phyloP scores from a whole-genome alignment of 2,329 filamentous ascomycete genomes.

The Fonsecaea pedrosoi region DNA sequence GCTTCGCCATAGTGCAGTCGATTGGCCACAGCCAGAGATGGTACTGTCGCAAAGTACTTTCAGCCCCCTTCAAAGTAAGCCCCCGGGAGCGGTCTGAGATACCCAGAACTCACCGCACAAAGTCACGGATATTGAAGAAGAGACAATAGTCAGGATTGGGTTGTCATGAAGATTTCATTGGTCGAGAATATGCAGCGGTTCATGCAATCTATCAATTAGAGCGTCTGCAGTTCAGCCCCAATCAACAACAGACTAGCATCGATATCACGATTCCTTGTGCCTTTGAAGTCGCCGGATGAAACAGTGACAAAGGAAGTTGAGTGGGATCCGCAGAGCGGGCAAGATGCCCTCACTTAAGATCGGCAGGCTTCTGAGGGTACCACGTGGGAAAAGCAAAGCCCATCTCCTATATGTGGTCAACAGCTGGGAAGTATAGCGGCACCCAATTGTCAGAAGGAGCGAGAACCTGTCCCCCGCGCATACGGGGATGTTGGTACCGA shows the following conservation, averaged over 20 bases:
- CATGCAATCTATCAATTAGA: conserved; percentile 35
- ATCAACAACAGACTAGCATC: conserved; percentile 27
- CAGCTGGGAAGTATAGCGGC: conserved; percentile 6
- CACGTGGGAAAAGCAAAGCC: conserved; percentile 12
- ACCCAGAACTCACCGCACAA: conserved; percentile 27
- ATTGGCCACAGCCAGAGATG: conserved; percentile 8
- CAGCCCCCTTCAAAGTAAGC: conserved; percentile 16
- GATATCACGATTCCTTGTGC: conserved; percentile 20
- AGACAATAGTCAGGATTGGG: conserved; percentile 26
- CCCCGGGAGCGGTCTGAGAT: conserved; percentile 27
- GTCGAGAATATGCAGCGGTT: conserved; percentile 31
- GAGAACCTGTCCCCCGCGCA: conserved; percentile 13
- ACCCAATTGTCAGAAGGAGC: not conserved
- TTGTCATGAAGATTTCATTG: conserved; percentile 31
- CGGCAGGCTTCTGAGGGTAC: conserved; percentile 2
- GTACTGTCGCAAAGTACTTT: conserved; percentile 8
- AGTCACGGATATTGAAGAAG: conserved; percentile 25
- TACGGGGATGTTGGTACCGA: conserved; percentile 13
- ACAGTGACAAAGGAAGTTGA: conserved; percentile 10
- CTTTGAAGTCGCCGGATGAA: conserved; percentile 12
- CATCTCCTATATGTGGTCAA: conserved; percentile 3
- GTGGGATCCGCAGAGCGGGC: conserved; percentile 14
- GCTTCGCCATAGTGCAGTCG: conserved; percentile 38
- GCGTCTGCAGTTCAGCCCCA: conserved; percentile 27
- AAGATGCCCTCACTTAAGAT: conserved; percentile 16